Base-by-base conservation (phyloP, 768 basidiomycete species). In the Hygrophorus pudorinus region DNA sequence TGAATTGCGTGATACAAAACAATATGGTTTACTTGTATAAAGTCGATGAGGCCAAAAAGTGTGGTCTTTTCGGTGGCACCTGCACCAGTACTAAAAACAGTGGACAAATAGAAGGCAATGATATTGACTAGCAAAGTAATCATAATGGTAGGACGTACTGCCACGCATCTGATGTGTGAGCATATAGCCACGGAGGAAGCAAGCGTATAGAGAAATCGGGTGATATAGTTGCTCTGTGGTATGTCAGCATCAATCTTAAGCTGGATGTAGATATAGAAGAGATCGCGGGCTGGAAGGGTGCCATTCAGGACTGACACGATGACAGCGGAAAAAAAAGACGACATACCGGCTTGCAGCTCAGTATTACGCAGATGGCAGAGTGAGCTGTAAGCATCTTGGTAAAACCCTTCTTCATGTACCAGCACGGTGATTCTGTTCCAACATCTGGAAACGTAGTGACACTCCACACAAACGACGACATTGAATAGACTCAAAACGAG, bases 351-450 rank as follows among this genome's bases (percentile, higher is more conserved):
- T 52, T 88, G 83, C 7, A 91, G 61, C 10, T 68, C 71, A 48
- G 72, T 76, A 56, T 77, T 73, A 33, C 89, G 76, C 5, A 92
- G 73, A 24, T 81, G 77, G 42, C 62, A 62, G 42, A 91, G 75
- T 1, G 77, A 79, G 2, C 66, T 58, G 56, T 71, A 90, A 0
- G 88, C 89, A 3, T 80, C 69, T 2, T 61, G 63, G 54, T 88
- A 83, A 12, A 78, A 41, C 73, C 75, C 60, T 89, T 86, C 59
- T 75, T 76, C 68, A 92, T 84, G 24, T 82, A 71, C 89, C 89
- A 92, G 53, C 87, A 78, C 4, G 88, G 88, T 0, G 83, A 87
- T 63, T 90, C 87, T 65, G 48, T 4, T 2, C 72, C 72, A 35
- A 59, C 24, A 10, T 75, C 68, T 50, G 14, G 16, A 31, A 4